Evolutionary conservation across 2,329 filamentous ascomycete genomes (phyloP).

Genomic region (Neurospora sp.): DNA sequence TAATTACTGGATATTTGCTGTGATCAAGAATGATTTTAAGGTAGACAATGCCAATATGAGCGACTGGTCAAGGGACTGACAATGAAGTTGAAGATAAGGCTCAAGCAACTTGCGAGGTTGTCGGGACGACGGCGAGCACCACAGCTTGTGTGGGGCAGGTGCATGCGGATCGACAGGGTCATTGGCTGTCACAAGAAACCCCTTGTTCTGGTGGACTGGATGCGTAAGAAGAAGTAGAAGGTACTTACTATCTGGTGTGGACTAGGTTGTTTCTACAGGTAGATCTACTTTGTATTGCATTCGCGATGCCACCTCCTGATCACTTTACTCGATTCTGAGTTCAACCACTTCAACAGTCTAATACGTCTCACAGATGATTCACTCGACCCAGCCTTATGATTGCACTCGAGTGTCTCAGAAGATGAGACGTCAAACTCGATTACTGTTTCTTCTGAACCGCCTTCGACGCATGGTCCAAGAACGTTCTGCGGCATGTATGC

Average conservation of each 20-base stretch:
- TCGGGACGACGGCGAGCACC: background rate
- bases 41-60: background rate
- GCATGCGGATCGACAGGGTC: background rate
- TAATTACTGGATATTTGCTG: background rate
- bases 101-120: background rate
- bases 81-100: background rate
- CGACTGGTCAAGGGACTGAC: background rate
- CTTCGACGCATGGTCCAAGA: background rate
- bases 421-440: background rate
- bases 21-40: background rate
- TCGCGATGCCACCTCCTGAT: background rate
- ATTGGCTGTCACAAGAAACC: background rate
- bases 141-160: conserved; percentile 8
- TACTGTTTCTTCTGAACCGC: background rate
- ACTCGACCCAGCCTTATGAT: background rate
- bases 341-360: background rate
- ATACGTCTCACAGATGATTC: background rate
- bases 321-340: background rate
- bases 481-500: background rate
- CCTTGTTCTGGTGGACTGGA: background rate
- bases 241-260: background rate
- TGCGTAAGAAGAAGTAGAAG: background rate
- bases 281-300: background rate
- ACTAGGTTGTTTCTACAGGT: background rate
- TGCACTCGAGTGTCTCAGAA: background rate